Conservation (phyloP, 2,329 filamentous ascomycete species). For the Penicillium hesseltinei region DNA sequence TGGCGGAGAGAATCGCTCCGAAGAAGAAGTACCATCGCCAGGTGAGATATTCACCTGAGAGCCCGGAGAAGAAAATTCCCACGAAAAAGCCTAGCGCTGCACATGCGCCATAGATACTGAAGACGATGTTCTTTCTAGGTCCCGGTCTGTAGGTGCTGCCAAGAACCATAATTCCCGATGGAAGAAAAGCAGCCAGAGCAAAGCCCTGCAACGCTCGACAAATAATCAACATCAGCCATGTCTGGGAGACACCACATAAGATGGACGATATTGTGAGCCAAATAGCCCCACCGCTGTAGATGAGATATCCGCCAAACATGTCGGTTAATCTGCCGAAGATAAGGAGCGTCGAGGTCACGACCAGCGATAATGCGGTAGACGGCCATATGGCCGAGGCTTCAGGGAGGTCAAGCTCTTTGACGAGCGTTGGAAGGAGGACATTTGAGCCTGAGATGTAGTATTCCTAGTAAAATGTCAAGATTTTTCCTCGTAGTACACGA, state of each 20-base stretch:
- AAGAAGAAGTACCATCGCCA: slow-evolving; percentile 72
- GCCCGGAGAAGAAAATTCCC: slow-evolving; percentile 65
- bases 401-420: slow-evolving; percentile 62
- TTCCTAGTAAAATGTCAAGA: slow-evolving; percentile 48
- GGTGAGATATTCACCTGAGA: slow-evolving; percentile 53
- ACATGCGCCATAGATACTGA: slow-evolving; percentile 57
- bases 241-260: slow-evolving; percentile 66
- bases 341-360: slow-evolving; percentile 49
- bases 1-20: slow-evolving; percentile 53
- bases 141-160: slow-evolving; percentile 66
- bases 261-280: slow-evolving; percentile 70
- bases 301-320: slow-evolving; percentile 62
- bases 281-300: slow-evolving; percentile 61
- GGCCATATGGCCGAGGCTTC: slow-evolving; percentile 60
- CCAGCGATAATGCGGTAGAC: slow-evolving; percentile 52
- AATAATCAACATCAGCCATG: slow-evolving; percentile 68
- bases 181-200: slow-evolving; percentile 69
- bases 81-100: slow-evolving; percentile 51
- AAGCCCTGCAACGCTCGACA: slow-evolving; percentile 73
- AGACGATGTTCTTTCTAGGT: slow-evolving; percentile 67
- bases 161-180: slow-evolving; percentile 65
- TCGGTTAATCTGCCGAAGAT: slow-evolving; percentile 58
- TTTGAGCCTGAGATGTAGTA: slow-evolving; percentile 76
- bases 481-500: neutral
- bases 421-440: slow-evolving; percentile 64